These are phyloP conservation scores for Filobasidium uniguttulatum DNA, from an alignment of 1,284 basidiomycete species.

Conservation along the genomic window DNA sequence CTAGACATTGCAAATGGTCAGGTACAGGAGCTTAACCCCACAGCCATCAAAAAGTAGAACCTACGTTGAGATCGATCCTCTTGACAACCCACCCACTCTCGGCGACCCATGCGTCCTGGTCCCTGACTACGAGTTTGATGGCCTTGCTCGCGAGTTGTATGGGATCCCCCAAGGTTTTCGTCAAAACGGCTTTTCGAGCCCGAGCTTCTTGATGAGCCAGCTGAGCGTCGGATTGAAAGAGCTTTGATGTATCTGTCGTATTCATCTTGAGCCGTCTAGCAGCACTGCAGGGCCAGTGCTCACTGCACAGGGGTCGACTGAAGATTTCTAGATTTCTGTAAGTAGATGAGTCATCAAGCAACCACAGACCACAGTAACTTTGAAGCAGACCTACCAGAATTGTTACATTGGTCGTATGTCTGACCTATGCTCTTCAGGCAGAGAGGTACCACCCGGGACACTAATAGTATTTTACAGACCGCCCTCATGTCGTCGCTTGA, in stretches of 20 bases:
- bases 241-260: constrained; percentile 39
- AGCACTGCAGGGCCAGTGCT: too few relatives aligned
- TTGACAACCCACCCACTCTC: constrained; percentile 65
- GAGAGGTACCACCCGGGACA: too few relatives aligned
- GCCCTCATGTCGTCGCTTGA: constrained; percentile 15
- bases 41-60: neutral
- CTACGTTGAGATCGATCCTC: constrained; percentile 30
- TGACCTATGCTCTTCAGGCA: too few relatives aligned
- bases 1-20: constrained; percentile 37
- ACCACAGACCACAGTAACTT: too few relatives aligned
- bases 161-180: constrained; percentile 57
- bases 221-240: constrained; percentile 53
- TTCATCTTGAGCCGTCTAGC: constrained; percentile 29
- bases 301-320: too few relatives aligned
- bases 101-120: constrained; percentile 61
- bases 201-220: constrained; percentile 55
- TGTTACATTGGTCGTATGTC: too few relatives aligned
- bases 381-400: too few relatives aligned
- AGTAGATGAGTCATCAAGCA: too few relatives aligned
- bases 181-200: constrained; percentile 53
- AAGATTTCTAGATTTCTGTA: too few relatives aligned
- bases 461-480: too few relatives aligned
- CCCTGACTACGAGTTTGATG: constrained; percentile 52
- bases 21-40: neutral
- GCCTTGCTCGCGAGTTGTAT: constrained; percentile 62